phyloP scores from a whole-genome alignment of 1,284 basidiomycete genomes.

The Cerrena zonata region DNA sequence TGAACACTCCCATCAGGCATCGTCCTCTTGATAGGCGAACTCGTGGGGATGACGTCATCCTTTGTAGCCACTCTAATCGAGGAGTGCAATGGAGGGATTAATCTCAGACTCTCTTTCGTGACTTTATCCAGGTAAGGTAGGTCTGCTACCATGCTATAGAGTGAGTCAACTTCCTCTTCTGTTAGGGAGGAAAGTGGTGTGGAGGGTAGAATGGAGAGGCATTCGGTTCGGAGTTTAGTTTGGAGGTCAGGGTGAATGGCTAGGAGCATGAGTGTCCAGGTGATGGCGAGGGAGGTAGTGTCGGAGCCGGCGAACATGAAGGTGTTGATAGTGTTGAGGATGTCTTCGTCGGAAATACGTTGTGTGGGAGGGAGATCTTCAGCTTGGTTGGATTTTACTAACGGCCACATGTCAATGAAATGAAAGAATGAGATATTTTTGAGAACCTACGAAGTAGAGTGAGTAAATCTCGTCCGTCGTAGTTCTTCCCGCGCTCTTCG shows the following conservation, averaged over 20 bases:
- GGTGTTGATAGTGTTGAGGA: constrained; percentile 77
- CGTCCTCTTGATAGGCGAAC: constrained; percentile 50
- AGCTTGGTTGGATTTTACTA: constrained; percentile 71
- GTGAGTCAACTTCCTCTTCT: constrained; percentile 53
- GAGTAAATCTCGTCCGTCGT: constrained; percentile 59
- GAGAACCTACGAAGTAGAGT: constrained; percentile 61
- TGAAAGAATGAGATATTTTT: constrained; percentile 12
- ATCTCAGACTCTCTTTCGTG: constrained; percentile 63
- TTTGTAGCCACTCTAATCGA: constrained; percentile 68
- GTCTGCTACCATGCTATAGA: constrained; percentile 52
- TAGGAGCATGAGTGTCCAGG: constrained; percentile 71
- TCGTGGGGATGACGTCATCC: constrained; percentile 70
- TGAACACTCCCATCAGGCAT: constrained; percentile 40
- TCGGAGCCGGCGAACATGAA: constrained; percentile 85
- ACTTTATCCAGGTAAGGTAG: constrained; percentile 77
- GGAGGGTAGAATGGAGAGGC: constrained; percentile 40
- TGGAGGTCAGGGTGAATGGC: constrained; percentile 61
- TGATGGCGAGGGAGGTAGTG: constrained; percentile 71
- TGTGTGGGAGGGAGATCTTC: constrained; percentile 58
- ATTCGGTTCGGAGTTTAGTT: constrained; percentile 55
- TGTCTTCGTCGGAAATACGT: constrained; percentile 75
- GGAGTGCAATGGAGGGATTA: constrained; percentile 77
- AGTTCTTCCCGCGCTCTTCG: constrained; percentile 41
- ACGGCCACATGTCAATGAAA: constrained; percentile 1
- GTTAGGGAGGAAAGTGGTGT: constrained; percentile 39